Percentiles rank a stretch among this genome's conserved stretches.
phyloP scores from a whole-genome alignment of 345 rosid species.

The Pistacia vera region DNA sequence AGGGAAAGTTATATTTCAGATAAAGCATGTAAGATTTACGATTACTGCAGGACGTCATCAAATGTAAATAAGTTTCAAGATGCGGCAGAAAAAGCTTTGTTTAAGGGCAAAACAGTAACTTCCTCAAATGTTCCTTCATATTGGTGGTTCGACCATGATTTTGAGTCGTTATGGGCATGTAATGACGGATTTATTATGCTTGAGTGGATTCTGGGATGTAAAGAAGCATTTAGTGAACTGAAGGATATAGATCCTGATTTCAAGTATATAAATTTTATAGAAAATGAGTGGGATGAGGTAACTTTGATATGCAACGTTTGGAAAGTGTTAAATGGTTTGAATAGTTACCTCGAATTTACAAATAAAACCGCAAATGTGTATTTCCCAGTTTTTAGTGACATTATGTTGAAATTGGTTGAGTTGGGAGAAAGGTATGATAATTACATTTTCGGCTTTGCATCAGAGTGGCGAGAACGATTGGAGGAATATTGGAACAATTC shows the following conservation, averaged over 20 bases:
- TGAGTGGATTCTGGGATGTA: not conserved
- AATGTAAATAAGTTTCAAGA: not conserved
- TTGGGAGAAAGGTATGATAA: not conserved
- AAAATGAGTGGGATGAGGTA: not conserved
- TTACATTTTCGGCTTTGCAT: not conserved
- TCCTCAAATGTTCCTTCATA: too few species aligned
- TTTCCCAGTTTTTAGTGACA: not conserved
- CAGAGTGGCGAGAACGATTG: rapidly evolving
- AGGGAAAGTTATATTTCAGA: too few species aligned
- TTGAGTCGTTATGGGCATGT: too few species aligned
- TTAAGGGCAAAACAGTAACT: too few species aligned
- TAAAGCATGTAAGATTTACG: too few species aligned
- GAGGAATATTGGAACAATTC: not conserved
- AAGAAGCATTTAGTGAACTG: not conserved
- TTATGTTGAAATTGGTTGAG: not conserved
- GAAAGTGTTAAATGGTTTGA: too few species aligned
- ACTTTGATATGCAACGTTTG: not conserved
- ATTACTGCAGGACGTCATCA: not conserved
- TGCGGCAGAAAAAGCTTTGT: too few species aligned
- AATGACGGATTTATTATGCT: not conserved
- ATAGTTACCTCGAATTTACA: too few species aligned
- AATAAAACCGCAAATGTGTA: not conserved
- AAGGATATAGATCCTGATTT: not conserved
- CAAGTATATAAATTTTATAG: not conserved
- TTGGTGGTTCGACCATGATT: not conserved